These are phyloP conservation scores for Myxozyma geophila DNA, from an alignment of 805 yeast genomes.

Conservation along the genomic window DNA sequence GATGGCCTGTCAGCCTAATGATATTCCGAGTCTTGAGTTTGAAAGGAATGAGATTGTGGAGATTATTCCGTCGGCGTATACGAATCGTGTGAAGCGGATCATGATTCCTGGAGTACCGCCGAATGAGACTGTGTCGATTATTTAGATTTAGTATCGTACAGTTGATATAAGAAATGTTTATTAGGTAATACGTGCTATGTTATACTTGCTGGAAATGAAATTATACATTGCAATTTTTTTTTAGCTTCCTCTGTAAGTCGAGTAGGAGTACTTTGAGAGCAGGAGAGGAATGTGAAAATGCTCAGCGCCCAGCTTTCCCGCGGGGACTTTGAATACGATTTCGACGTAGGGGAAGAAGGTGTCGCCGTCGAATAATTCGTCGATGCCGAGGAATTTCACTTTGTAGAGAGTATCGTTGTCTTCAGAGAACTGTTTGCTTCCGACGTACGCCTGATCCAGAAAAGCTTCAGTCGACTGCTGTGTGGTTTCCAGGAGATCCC, in stretches of 20 bases:
- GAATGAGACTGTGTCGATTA: slow-evolving; percentile 13
- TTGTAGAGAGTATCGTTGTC: slow-evolving; percentile 49
- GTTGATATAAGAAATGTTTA: not conserved
- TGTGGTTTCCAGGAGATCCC: slow-evolving; percentile 49
- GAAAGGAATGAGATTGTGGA: slow-evolving; percentile 84
- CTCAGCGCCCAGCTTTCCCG: slow-evolving; percentile 54
- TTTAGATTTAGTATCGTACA: not conserved
- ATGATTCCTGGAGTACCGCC: slow-evolving; percentile 23
- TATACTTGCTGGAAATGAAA: not conserved
- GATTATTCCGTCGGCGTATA: slow-evolving; percentile 83
- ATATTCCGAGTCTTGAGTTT: slow-evolving; percentile 79
- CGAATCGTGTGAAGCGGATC: slow-evolving; percentile 67
- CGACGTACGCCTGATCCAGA: slow-evolving; percentile 49
- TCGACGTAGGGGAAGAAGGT: slow-evolving; percentile 91
- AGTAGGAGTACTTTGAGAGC: slow-evolving; percentile 81
- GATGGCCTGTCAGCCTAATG: slow-evolving; percentile 87
- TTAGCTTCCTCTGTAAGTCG: slow-evolving; percentile 86
- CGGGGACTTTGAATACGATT: slow-evolving; percentile 67
- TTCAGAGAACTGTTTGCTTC: slow-evolving; percentile 3
- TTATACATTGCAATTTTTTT: not conserved
- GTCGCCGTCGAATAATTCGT: slow-evolving; percentile 60
- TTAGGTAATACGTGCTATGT: too few relatives aligned
- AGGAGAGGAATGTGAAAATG: slow-evolving; percentile 92
- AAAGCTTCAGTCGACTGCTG: slow-evolving; percentile 15
- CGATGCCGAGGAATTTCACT: slow-evolving; percentile 71